Evolutionary conservation across 2,329 filamentous ascomycete genomes (phyloP).

Genomic region (Tolypocladium tundrense): DNA sequence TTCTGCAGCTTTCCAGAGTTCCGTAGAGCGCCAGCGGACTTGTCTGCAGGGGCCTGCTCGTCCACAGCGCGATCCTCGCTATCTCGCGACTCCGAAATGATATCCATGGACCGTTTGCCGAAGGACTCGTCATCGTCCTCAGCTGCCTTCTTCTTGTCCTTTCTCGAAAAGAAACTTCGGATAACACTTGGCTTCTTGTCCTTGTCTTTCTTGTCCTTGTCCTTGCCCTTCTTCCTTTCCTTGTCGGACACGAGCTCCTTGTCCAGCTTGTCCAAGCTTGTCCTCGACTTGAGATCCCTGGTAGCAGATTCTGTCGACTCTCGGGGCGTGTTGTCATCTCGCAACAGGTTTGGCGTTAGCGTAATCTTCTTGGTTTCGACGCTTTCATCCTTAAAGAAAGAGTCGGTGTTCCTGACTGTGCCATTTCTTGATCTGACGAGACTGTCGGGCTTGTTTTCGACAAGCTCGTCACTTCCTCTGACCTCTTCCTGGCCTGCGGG

Average conservation of each 20-base stretch:
- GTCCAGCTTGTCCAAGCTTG: slow-evolving; percentile 64
- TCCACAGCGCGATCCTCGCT: slow-evolving; percentile 33
- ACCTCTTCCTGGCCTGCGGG: slow-evolving; percentile 23
- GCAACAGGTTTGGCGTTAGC: slow-evolving; percentile 81
- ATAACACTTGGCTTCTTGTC: slow-evolving; percentile 48
- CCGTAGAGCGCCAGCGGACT: slow-evolving; percentile 34
- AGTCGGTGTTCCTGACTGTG: slow-evolving; percentile 83
- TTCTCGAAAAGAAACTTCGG: slow-evolving; percentile 52
- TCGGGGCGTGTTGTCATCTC: slow-evolving; percentile 60
- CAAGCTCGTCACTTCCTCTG: slow-evolving; percentile 55
- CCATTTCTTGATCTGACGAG: slow-evolving; percentile 67
- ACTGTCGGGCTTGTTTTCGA: slow-evolving; percentile 42
- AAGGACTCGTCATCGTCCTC: slow-evolving; percentile 51
- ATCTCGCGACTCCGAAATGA: slow-evolving; percentile 30
- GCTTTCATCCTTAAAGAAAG: slow-evolving; percentile 93
- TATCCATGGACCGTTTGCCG: slow-evolving; percentile 54
- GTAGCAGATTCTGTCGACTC: slow-evolving; percentile 36
- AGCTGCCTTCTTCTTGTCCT: slow-evolving; percentile 46
- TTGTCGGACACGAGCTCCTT: slow-evolving; percentile 48
- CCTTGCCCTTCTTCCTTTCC: slow-evolving; percentile 67
- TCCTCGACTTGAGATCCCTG: slow-evolving; percentile 42
- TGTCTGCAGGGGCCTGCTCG: slow-evolving; percentile 36
- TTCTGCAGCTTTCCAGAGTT: slow-evolving; percentile 63
- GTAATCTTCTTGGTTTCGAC: slow-evolving; percentile 97
- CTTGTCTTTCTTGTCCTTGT: slow-evolving; percentile 66